Evolutionary conservation across 2,329 filamentous ascomycete genomes (phyloP).

Genomic region (Diaporthe sp.): DNA sequence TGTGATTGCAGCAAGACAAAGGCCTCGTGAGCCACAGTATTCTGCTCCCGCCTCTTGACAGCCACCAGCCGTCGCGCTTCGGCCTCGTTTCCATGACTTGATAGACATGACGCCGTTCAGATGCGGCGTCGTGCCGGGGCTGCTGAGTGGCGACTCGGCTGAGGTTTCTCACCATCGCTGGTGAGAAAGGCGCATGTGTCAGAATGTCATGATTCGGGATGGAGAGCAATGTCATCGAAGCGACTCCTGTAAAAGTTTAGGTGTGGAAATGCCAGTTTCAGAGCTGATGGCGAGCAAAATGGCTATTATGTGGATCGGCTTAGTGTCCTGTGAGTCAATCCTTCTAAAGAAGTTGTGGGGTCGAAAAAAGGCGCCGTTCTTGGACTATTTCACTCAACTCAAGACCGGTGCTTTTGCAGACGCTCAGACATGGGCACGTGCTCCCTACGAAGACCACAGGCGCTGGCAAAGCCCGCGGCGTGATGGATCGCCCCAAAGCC

Average conservation of each 20-base stretch:
- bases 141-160: neutral
- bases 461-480: neutral
- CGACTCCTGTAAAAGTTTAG: neutral
- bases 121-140: neutral
- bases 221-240: neutral
- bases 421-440: neutral
- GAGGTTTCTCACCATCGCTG: neutral
- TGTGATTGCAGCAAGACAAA: neutral
- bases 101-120: neutral
- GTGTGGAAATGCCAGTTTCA: neutral
- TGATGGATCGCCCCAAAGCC: neutral
- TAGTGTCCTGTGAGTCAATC: neutral
- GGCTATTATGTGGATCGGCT: neutral
- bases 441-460: neutral
- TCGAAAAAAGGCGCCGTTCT: neutral
- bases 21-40: neutral
- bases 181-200: neutral
- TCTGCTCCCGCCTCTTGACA: neutral
- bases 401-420: neutral
- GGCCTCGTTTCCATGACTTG: neutral
- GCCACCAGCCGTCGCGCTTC: neutral
- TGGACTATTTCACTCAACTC: neutral
- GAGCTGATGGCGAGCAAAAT: neutral
- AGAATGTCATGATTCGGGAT: neutral
- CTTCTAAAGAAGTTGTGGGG: neutral